Conservation (phyloP, 1,284 basidiomycete species). For the Ustilago loliicola region DNA sequence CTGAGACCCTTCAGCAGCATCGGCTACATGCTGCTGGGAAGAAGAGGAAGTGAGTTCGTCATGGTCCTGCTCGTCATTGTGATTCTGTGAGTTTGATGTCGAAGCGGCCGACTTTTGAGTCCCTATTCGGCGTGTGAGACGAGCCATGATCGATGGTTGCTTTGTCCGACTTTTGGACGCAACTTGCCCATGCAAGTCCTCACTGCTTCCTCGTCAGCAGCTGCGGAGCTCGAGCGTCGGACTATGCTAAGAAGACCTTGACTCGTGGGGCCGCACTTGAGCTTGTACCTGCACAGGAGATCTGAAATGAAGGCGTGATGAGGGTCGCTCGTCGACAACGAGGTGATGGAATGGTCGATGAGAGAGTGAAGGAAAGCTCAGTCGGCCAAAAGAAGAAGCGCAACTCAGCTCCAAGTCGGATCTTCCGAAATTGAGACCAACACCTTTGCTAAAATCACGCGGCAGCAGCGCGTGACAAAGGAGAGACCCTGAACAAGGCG, state of each 20-base stretch:
- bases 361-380: conserved; percentile 15
- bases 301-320: background rate
- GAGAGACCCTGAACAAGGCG: conserved; percentile 7
- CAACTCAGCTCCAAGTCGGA: conserved; percentile 3
- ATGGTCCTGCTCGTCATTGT: conserved; percentile 19
- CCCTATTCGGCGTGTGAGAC: conserved; percentile 38
- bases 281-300: background rate
- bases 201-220: background rate
- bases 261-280: background rate
- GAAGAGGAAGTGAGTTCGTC: conserved; percentile 17
- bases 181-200: too few species aligned
- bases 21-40: conserved; percentile 4
- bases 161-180: too few species aligned
- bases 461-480: conserved; percentile 1
- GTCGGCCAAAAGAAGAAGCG: conserved; percentile 12
- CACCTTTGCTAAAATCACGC: conserved; percentile 4
- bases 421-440: conserved; percentile 29
- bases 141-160: conserved; percentile 18
- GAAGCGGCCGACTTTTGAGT: conserved; percentile 20
- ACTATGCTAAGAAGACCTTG: background rate
- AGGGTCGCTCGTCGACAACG: background rate
- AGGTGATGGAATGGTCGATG: background rate
- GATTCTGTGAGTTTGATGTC: conserved; percentile 15
- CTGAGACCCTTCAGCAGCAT: background rate
- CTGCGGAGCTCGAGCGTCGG: background rate